A percentile compares a stretch with the other conserved stretches of the same genome.
phyloP scores from a whole-genome alignment of 2,329 filamentous ascomycete genomes.

The Aulographum hederae region DNA sequence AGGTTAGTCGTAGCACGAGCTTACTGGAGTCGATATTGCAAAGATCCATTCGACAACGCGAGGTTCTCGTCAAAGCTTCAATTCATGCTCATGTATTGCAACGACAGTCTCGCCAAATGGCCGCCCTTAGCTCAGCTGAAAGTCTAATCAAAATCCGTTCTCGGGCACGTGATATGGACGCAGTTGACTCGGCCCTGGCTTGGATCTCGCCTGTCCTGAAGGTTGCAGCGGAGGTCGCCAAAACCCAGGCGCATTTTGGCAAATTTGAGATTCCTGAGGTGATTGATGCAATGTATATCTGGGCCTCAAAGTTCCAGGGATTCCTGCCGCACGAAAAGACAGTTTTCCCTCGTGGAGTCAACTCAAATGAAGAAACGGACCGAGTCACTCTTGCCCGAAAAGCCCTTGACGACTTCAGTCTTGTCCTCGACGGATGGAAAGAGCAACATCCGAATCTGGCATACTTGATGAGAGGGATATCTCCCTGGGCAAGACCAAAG shows the following conservation, averaged over 20 bases:
- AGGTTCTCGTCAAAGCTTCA: no score
- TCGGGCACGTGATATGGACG: no score
- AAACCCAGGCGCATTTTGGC: conserved; percentile 49
- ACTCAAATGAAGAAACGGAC: neutral
- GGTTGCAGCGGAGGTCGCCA: conserved; percentile 42
- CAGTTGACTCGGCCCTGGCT: no score
- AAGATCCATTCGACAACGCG: neutral
- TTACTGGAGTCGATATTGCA: conserved; percentile 71
- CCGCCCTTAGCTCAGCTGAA: no score
- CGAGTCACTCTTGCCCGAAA: neutral
- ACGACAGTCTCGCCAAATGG: no score
- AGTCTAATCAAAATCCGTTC: no score
- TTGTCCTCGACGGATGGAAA: conserved; percentile 1
- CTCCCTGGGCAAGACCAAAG: conserved; percentile 4
- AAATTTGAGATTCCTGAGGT: conserved; percentile 9
- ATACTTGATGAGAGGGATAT: conserved; percentile 6
- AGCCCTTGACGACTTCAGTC: neutral
- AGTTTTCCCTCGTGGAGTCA: neutral
- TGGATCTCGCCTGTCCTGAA: conserved; percentile 34
- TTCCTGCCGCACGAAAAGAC: neutral
- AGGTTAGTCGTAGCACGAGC: conserved; percentile 61
- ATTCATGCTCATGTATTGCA: no score
- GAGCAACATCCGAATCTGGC: conserved; percentile 5
- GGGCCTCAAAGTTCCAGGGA: neutral
- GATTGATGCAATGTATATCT: neutral